Base-by-base conservation (phyloP, 352 stramenopile species). In the Pythium rhizo-oryzae region DNA sequence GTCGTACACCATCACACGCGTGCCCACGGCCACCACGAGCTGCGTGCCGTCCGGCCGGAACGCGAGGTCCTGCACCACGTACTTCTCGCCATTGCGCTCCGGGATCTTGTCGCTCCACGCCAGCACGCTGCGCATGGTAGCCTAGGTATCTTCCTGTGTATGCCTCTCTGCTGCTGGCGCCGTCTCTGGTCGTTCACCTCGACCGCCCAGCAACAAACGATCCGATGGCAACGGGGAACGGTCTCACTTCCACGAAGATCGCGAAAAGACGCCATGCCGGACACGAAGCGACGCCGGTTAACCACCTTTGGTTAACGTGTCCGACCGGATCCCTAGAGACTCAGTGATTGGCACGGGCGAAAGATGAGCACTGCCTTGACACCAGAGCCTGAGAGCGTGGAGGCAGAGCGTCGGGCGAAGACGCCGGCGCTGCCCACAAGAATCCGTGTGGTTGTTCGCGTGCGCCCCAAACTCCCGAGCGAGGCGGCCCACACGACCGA, bases 1-100 rank as follows among this genome's bases (percentile, higher is more conserved):
- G 51, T 98, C 82, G 76, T 98, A 99, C 19, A 99, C 88, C 58
- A 98, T 82, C 47, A 99, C 92, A n/a, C 93, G 88, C 24, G 84
- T 94, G 43, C 93, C 93, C 23, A 98, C 92, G 1, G 93, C 93
- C 5, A 93, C 96, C 8, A 98, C 87, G 33, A 99, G 62, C 67
- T 96, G 75, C 37, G 78, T 74, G 24, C 96, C 96, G 68, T 98
- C 91, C 4, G 93, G 90, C 28, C 85, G 91, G 78, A 97, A 98
- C 33, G 91, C 90, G 35, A 98, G 63, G 74, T 97, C 92, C 71
- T 95, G 87, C 19, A 97, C 85, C 18, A 93, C 80, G 59, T 84
- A 93, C 66, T 92, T 93, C 56, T 94, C 82, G 46, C 87, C 88
- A 76, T 96, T 94, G 60, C 89, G 85, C 62, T 96, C 87, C 0